Base-by-base conservation (phyloP, 805 yeast species). In the Cyberlindnera veronae region DNA sequence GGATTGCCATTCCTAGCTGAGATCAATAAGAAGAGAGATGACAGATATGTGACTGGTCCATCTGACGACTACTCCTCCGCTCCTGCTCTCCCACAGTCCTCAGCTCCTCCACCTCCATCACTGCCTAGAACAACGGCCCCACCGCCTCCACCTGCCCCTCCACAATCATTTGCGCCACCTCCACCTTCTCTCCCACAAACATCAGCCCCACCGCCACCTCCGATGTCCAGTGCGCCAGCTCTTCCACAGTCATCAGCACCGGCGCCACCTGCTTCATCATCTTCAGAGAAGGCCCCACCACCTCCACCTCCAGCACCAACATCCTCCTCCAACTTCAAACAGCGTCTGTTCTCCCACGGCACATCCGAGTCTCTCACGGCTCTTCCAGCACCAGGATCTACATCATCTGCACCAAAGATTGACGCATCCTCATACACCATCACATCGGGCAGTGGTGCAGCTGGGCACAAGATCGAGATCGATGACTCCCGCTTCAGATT, bases 1-100 rank as follows among this genome's bases (percentile, higher is more conserved):
- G 67, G 69, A 2, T 51, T 71, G 9, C 75, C 78, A 3, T 72
- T 74, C 51, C 56, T 74, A 12, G 68, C 72, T 6, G 73, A 74
- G 44, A 72, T 74, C 41, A 72, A 71, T 49, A 66, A 66, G 17
- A 71, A 69, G 49, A 61, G 78, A 44, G 71, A 68, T 39, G 74
- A 71, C 28, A 47, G 66, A 27, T 66, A 58, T 52, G 76, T 71
- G 14, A 67, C 68, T 3, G 69, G 64, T 23, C 66, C 57, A 3
- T 36, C 36, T 3, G 44, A 34, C 12, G 39, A 56, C 8, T 45
- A 22, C 7, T 34, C 30, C 15, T n/a, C 49, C 7, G 44, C 47
- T 28, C 38, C 24, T 20, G 33, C 36, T 11, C 3, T 9, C 7
- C 12, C 20, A 15, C 19, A 21, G 9, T 55, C 58, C 1, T 59